A percentile compares a stretch with the other conserved stretches of the same genome.
Evolutionary conservation across 768 basidiomycete species (phyloP).

Genomic region (Boletus sp.): DNA sequence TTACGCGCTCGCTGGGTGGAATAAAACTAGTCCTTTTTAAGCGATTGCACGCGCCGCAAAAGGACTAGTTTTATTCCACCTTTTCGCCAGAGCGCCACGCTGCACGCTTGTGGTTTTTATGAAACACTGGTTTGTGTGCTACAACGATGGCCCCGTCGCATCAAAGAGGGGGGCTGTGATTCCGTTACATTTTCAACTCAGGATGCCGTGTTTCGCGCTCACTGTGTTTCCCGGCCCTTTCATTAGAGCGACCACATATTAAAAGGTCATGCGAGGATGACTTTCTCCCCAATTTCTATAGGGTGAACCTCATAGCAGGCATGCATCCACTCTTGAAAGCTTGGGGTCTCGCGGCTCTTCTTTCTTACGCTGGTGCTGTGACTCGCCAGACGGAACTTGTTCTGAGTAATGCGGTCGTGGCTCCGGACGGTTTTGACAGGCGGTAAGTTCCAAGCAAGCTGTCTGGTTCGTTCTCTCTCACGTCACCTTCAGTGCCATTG

Average conservation of each 20-base stretch:
- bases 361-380: conserved; percentile 5
- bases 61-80: background rate
- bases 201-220: background rate
- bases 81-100: background rate
- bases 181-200: background rate
- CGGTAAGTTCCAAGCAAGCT: conserved; percentile 16
- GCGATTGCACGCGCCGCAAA: no score
- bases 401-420: conserved; percentile 38
- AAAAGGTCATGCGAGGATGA: background rate
- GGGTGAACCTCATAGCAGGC: background rate
- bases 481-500: conserved; percentile 31
- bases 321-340: conserved; percentile 14
- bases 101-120: background rate
- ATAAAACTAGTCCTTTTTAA: no score
- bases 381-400: conserved; percentile 26
- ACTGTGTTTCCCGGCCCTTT: background rate
- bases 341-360: conserved; percentile 7
- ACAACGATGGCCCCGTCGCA: background rate
- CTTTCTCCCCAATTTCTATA: background rate
- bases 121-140: background rate
- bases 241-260: background rate
- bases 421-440: conserved; percentile 42
- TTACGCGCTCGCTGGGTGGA: no score
- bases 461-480: background rate
- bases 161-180: background rate